phyloP scores from a whole-genome alignment of 768 basidiomycete species.

The Phlegmacium glaucopus region DNA sequence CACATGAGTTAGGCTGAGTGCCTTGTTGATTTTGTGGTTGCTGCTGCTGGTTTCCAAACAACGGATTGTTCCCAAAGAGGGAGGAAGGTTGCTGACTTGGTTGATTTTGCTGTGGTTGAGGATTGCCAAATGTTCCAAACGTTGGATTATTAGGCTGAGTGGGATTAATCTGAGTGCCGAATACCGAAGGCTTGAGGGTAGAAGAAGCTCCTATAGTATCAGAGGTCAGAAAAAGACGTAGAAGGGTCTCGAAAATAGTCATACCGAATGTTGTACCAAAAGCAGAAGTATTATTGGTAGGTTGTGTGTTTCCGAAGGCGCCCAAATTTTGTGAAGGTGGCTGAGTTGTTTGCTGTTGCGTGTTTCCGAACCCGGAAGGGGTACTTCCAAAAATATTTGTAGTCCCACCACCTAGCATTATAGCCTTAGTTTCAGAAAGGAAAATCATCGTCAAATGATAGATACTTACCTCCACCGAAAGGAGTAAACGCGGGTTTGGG shows the following conservation, averaged over 20 bases:
- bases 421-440: too few relatives aligned
- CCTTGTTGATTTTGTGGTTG: conserved; percentile 13
- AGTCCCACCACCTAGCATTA: conserved; percentile 7
- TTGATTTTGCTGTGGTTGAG: conserved; percentile 15
- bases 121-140: conserved; percentile 1
- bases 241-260: background rate
- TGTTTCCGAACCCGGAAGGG: conserved; percentile 20
- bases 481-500: conserved; percentile 27
- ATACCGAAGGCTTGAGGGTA: conserved; percentile 4
- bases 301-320: conserved; percentile 14
- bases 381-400: conserved; percentile 33
- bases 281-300: conserved; percentile 9
- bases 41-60: conserved; percentile 16
- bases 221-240: background rate
- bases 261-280: conserved; percentile 9
- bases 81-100: conserved; percentile 20
- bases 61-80: conserved; percentile 12
- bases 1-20: background rate
- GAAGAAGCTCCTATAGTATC: background rate
- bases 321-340: conserved; percentile 20
- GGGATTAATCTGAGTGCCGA: conserved; percentile 6
- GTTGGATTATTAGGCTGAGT: conserved; percentile 6
- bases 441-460: too few relatives aligned
- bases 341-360: conserved; percentile 19
- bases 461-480: conserved; percentile 12